Evolutionary conservation across 495 filamentous ascomycete genomes (phyloP).

Genomic region (Pyronema domesticum): DNA sequence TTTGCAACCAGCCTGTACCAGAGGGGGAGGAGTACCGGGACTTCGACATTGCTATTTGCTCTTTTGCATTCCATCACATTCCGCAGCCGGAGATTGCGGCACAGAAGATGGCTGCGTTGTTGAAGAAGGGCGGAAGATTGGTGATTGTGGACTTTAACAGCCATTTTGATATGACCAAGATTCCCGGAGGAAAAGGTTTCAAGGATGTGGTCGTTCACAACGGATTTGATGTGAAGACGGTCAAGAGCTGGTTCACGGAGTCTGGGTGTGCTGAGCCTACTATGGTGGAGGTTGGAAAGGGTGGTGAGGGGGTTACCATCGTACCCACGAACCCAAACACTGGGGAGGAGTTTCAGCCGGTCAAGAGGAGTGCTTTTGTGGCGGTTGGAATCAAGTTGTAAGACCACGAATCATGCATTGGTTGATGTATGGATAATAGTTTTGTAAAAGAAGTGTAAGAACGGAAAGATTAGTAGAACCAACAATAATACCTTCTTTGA

Average conservation of each 20-base stretch:
- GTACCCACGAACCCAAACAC: not conserved
- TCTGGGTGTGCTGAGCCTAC: slow-evolving; percentile 29
- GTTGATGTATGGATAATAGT: too few species aligned
- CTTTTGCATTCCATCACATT: slow-evolving; percentile 46
- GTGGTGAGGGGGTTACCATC: slow-evolving; percentile 10
- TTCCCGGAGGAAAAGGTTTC: not conserved
- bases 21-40: slow-evolving; percentile 30
- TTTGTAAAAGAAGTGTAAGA: too few species aligned
- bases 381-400: slow-evolving; percentile 13
- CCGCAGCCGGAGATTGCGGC: slow-evolving; percentile 32
- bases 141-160: slow-evolving; percentile 38
- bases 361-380: slow-evolving; percentile 14
- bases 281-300: slow-evolving; percentile 17
- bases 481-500: too few species aligned
- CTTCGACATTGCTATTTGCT: slow-evolving; percentile 40
- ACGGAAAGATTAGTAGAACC: too few species aligned
- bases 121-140: slow-evolving; percentile 36
- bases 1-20: slow-evolving; percentile 28
- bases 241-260: slow-evolving; percentile 30
- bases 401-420: not conserved
- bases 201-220: slow-evolving; percentile 29
- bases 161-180: slow-evolving; percentile 7
- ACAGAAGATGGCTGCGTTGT: slow-evolving; percentile 31
- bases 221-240: slow-evolving; percentile 31
- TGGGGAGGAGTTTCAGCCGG: not conserved